phyloP scores from a whole-genome alignment of 371 early-diverging fungal genomes.

The Mortierella sp. region DNA sequence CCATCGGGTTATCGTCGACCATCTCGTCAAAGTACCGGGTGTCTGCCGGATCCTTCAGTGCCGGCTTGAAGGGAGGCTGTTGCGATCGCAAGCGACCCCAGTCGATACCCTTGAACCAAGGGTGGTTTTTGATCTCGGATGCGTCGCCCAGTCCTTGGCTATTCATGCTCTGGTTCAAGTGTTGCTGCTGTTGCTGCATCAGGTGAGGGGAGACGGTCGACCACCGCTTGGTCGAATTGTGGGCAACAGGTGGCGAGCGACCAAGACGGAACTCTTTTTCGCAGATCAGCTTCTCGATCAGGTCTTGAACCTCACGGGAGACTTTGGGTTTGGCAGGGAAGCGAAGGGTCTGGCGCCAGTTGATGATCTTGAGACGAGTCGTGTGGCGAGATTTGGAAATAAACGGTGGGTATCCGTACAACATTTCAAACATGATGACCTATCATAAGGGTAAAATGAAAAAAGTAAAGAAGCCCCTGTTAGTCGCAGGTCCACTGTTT shows the following conservation, averaged over 20 bases:
- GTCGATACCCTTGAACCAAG: slow-evolving; percentile 82
- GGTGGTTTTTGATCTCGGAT: slow-evolving; percentile 76
- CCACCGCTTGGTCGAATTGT: slow-evolving; percentile 56
- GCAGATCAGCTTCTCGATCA: slow-evolving; percentile 67
- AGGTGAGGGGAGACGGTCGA: slow-evolving; percentile 55
- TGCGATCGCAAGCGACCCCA: slow-evolving; percentile 78
- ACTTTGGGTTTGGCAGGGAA: slow-evolving; percentile 67
- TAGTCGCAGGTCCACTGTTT: too few species aligned
- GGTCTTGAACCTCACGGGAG: slow-evolving; percentile 63
- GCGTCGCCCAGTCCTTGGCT: slow-evolving; percentile 56
- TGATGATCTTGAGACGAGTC: slow-evolving; percentile 73
- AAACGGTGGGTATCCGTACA: slow-evolving; percentile 87
- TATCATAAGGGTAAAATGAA: not conserved
- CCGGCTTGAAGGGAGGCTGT: slow-evolving; percentile 77
- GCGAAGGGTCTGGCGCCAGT: slow-evolving; percentile 65
- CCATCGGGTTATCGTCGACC: slow-evolving; percentile 66
- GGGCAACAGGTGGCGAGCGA: slow-evolving; percentile 27
- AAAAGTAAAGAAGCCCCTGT: not conserved
- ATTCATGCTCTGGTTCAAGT: slow-evolving; percentile 28
- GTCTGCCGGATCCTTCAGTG: slow-evolving; percentile 63
- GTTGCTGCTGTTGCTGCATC: slow-evolving; percentile 53
- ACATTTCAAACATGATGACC: slow-evolving; percentile 82
- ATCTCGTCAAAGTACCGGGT: slow-evolving; percentile 74
- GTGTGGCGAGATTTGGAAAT: slow-evolving; percentile 64
- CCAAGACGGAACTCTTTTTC: slow-evolving; percentile 64